These are phyloP conservation scores for Lojkania enalia DNA, from an alignment of 2,329 filamentous ascomycete genomes.

Conservation along the genomic window DNA sequence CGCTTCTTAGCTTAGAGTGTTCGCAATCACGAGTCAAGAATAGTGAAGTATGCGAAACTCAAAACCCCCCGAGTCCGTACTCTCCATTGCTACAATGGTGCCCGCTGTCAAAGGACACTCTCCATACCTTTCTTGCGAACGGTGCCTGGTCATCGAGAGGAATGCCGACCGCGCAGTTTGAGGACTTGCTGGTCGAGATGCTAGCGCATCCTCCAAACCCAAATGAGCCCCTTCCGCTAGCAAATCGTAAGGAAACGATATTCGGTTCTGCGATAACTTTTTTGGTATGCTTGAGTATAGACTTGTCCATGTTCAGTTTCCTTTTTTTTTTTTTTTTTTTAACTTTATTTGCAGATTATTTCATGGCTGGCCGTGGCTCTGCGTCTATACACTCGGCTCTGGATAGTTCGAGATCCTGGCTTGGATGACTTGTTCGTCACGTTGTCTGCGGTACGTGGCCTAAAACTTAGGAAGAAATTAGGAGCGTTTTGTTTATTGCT, in stretches of 20 bases:
- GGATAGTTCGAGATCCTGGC: slow-evolving; percentile 35
- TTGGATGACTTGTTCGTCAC: slow-evolving; percentile 42
- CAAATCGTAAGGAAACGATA: slow-evolving; percentile 32
- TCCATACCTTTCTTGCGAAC: too few relatives aligned
- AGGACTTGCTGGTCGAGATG: slow-evolving; percentile 22
- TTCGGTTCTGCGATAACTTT: slow-evolving; percentile 31
- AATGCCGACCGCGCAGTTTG: slow-evolving; percentile 12
- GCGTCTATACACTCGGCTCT: slow-evolving; percentile 34
- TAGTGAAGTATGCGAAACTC: too few relatives aligned
- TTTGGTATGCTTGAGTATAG: slow-evolving; percentile 32
- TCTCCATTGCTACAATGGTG: too few relatives aligned
- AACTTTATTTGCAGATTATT: slow-evolving; percentile 22
- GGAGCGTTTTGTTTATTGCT: slow-evolving; percentile 5
- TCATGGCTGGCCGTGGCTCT: slow-evolving; percentile 33
- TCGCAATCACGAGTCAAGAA: too few relatives aligned
- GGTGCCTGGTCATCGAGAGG: neutral
- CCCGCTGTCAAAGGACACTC: too few relatives aligned
- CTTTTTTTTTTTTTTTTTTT: too few relatives aligned
- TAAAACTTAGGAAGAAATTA: neutral
- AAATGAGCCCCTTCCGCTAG: slow-evolving; percentile 30
- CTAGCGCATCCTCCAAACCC: slow-evolving; percentile 28
- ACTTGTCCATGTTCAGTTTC: too few relatives aligned
- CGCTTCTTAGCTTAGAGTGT: too few relatives aligned
- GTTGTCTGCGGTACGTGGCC: slow-evolving; percentile 29
- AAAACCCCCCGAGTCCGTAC: too few relatives aligned